Evolutionary conservation across 2,329 filamentous ascomycete genomes (phyloP).

Genomic region (Paecilomyces formosus): DNA sequence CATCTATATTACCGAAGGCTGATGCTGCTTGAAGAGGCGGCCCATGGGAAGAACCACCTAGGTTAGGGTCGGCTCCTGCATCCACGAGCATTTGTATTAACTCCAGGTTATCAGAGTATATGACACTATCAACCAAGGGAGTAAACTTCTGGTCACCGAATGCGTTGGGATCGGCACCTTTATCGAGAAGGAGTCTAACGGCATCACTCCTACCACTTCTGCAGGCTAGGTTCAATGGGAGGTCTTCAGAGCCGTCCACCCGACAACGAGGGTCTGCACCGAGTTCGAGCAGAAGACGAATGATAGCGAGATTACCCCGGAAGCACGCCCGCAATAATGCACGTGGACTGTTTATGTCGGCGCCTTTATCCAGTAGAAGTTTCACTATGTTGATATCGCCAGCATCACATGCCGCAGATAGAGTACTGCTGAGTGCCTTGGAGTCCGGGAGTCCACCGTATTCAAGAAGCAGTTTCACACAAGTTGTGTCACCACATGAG

Average conservation of each 20-base stretch:
- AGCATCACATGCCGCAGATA: background rate
- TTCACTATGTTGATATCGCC: background rate
- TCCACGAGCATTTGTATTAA: background rate
- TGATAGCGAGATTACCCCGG: background rate
- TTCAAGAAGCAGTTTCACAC: background rate
- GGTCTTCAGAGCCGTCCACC: background rate
- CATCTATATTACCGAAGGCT: constrained; percentile 1
- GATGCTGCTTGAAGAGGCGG: constrained; percentile 4
- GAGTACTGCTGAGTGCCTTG: no score
- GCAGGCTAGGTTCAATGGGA: constrained; percentile 1
- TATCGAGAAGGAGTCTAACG: background rate
- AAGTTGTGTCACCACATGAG: background rate
- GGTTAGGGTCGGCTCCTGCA: constrained; percentile 2
- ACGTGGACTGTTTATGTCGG: background rate
- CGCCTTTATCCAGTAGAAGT: background rate
- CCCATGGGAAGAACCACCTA: background rate
- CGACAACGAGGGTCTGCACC: background rate
- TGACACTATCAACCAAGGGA: background rate
- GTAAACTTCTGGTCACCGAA: background rate
- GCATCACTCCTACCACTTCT: background rate
- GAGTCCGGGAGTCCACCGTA: background rate
- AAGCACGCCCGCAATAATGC: background rate
- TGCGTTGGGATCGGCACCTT: background rate
- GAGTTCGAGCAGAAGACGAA: background rate
- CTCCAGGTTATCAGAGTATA: background rate